phyloP scores from a whole-genome alignment of 768 basidiomycete genomes.

The Gymnopilus dilepis region DNA sequence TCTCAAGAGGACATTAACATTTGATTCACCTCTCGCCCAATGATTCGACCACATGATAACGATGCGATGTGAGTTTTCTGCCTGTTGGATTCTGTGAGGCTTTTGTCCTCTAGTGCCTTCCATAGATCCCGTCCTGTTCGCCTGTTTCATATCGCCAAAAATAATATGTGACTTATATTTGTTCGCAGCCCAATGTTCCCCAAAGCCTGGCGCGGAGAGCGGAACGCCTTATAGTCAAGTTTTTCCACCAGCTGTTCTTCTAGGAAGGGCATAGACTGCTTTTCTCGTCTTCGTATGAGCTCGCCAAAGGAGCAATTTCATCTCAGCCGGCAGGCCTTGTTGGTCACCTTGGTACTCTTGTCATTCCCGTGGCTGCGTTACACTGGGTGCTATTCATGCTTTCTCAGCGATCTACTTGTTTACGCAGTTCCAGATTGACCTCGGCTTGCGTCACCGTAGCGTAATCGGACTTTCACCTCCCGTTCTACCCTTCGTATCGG shows the following conservation, averaged over 20 bases:
- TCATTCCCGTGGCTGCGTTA: not conserved
- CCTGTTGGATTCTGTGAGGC: constrained; percentile 6
- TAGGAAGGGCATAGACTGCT: not conserved
- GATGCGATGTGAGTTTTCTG: constrained; percentile 7
- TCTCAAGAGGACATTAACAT: constrained; percentile 1
- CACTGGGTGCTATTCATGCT: not conserved
- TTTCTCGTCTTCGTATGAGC: not conserved
- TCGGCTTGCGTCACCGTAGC: constrained; percentile 3
- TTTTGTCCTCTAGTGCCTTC: not conserved
- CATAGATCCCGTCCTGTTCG: constrained; percentile 6
- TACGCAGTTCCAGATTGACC: constrained; percentile 1
- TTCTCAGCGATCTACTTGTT: not conserved
- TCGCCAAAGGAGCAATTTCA: not conserved
- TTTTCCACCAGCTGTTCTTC: not conserved
- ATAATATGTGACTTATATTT: constrained; percentile 1
- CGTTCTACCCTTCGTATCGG: not conserved
- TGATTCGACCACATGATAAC: not conserved
- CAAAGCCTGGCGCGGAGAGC: not conserved
- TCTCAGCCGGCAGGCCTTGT: not conserved
- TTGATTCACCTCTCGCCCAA: not conserved
- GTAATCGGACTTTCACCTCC: not conserved
- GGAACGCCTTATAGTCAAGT: not conserved
- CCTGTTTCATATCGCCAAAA: not conserved
- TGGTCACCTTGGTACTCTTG: too few species aligned
- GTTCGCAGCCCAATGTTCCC: not conserved